phyloP scores from a whole-genome alignment of 164 flowering plant species.

The Magnolia sinica region DNA sequence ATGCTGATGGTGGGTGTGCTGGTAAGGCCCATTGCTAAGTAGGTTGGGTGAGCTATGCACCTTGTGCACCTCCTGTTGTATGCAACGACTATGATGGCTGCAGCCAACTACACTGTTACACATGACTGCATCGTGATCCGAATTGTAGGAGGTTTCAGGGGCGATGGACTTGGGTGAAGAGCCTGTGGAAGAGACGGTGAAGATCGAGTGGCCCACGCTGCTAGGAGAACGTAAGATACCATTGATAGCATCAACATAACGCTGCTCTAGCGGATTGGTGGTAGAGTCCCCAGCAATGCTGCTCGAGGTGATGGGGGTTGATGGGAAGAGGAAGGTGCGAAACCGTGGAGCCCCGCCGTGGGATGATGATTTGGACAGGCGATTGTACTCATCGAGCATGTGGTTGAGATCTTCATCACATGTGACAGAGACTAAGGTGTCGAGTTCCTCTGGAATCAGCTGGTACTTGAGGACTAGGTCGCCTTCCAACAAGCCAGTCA shows the following conservation, averaged over 20 bases:
- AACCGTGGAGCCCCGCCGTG: conserved; percentile 28
- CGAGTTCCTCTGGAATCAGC: conserved; percentile 71
- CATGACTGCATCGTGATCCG: background rate
- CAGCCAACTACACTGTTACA: background rate
- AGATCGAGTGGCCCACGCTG: conserved; percentile 5
- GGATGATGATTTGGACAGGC: conserved; percentile 27
- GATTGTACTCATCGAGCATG: conserved; percentile 75
- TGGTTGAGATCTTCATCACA: conserved; percentile 75
- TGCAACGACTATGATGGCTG: background rate
- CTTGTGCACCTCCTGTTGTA: background rate
- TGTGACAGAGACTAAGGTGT: conserved; percentile 65
- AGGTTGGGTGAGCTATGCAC: background rate
- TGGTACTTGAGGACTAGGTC: conserved; percentile 83
- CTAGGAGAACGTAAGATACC: conserved; percentile 38
- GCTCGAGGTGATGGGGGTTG: conserved; percentile 27
- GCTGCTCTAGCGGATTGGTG: conserved; percentile 44
- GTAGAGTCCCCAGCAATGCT: conserved; percentile 6
- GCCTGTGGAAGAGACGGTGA: conserved; percentile 45
- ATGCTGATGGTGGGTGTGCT: background rate
- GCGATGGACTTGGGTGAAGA: conserved; percentile 55
- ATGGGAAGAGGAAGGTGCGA: conserved; percentile 64
- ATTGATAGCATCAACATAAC: conserved; percentile 78
- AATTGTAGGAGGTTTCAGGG: conserved; percentile 25
- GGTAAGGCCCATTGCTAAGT: background rate
- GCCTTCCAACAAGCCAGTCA: conserved; percentile 40